Evolutionary conservation across 1,284 basidiomycete species (phyloP).

Genomic region (Sporisorium reilianum): DNA sequence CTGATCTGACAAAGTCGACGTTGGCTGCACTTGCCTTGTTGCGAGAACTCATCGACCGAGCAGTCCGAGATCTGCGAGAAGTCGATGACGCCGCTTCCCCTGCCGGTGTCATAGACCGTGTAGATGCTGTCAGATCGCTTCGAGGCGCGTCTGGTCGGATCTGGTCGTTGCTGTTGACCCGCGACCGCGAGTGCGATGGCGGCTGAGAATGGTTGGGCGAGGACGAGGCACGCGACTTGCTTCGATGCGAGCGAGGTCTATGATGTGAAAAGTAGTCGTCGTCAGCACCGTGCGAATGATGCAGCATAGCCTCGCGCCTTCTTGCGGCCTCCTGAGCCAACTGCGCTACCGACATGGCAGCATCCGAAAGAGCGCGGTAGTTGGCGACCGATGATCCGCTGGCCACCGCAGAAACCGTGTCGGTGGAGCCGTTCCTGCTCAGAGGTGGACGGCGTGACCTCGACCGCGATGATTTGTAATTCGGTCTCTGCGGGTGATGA

Average conservation of each 20-base stretch:
- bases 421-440: constrained; percentile 19
- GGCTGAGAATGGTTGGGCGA: constrained; percentile 30
- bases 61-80: constrained; percentile 7
- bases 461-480: constrained; percentile 17
- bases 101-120: not conserved
- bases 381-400: constrained; percentile 23
- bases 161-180: constrained; percentile 38
- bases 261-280: constrained; percentile 39
- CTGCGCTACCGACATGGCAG: constrained; percentile 53
- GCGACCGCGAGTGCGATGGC: constrained; percentile 14
- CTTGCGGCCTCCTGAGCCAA: constrained; percentile 51
- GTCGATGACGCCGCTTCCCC: not conserved
- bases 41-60: constrained; percentile 23
- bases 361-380: constrained; percentile 50
- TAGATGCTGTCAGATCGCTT: constrained; percentile 2
- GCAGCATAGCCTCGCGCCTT: constrained; percentile 33
- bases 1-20: constrained; percentile 29
- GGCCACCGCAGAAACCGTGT: constrained; percentile 6
- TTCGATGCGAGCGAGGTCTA: constrained; percentile 14
- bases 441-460: constrained; percentile 28
- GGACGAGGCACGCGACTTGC: constrained; percentile 24
- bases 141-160: not conserved
- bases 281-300: constrained; percentile 13
- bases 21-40: not conserved
- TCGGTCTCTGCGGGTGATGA: not conserved